Percentiles rank a stretch among this genome's conserved stretches.
These are phyloP conservation scores for Rhododendron griersonianum DNA, from an alignment of 148 eudicot species.

Conservation along the genomic window DNA sequence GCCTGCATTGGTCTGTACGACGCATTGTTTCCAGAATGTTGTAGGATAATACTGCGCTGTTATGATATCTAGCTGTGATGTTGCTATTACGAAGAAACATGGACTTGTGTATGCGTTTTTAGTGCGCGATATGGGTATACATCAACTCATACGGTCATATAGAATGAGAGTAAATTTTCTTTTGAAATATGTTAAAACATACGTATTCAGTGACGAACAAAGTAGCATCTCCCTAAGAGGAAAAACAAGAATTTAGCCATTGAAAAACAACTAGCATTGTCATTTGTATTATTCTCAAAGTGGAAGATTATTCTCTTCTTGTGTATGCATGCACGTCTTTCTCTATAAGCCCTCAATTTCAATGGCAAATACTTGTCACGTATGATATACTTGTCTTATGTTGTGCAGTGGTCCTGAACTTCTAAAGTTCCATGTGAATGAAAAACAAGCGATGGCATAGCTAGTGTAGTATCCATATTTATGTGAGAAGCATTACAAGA, in stretches of 20 bases:
- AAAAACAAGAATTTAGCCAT: neutral
- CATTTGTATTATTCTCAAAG: neutral
- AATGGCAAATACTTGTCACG: neutral
- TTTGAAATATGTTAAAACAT: neutral
- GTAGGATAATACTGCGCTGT: no score
- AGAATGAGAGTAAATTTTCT: neutral
- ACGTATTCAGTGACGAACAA: neutral
- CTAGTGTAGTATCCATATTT: neutral
- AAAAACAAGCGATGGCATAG: neutral
- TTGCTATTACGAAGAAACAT: neutral
- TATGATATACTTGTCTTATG: neutral
- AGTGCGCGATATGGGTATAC: neutral
- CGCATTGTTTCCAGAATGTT: neutral
- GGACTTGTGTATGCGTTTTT: neutral
- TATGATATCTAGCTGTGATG: neutral
- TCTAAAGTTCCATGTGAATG: neutral
- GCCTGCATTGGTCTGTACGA: neutral
- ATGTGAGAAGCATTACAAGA: neutral
- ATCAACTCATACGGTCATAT: neutral
- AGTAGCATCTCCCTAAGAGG: neutral
- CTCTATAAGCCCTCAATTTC: neutral
- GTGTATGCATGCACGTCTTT: neutral
- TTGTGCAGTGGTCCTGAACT: conserved; percentile 3
- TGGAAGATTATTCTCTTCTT: neutral
- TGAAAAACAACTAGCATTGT: neutral